phyloP scores from a whole-genome alignment of 768 basidiomycete species.

The Tubosaeta brunneosetosa region DNA sequence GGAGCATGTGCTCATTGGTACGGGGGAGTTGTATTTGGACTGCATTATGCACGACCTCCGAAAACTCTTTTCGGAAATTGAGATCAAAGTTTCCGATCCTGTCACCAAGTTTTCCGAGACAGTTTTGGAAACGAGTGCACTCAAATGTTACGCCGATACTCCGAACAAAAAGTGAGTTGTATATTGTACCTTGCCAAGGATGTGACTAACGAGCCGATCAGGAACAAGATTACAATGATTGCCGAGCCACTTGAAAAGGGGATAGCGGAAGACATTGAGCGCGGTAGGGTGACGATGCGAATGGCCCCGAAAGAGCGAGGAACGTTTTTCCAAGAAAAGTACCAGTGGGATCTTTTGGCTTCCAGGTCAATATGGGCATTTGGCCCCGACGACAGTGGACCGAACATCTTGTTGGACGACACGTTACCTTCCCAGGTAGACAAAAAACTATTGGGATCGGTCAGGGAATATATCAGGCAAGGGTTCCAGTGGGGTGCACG shows the following conservation, averaged over 20 bases:
- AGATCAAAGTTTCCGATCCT: slow-evolving; percentile 99
- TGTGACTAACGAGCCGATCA: slow-evolving; percentile 31
- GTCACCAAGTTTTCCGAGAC: slow-evolving; percentile 99
- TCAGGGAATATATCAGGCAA: slow-evolving; percentile 95
- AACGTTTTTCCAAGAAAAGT: slow-evolving; percentile 93
- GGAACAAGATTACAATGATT: slow-evolving; percentile 98
- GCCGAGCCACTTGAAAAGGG: slow-evolving; percentile 96
- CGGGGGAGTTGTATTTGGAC: slow-evolving; percentile 95
- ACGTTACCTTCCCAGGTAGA: slow-evolving; percentile 96
- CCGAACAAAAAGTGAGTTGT: slow-evolving; percentile 91
- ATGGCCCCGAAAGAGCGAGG: slow-evolving; percentile 96
- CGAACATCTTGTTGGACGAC: slow-evolving; percentile 92
- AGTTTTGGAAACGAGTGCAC: slow-evolving; percentile 92
- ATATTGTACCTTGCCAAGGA: slow-evolving; percentile 4
- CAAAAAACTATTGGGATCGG: slow-evolving; percentile 83
- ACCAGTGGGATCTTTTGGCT: slow-evolving; percentile 97
- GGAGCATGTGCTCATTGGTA: slow-evolving; percentile 95
- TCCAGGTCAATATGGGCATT: slow-evolving; percentile 99
- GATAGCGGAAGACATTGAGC: slow-evolving; percentile 94
- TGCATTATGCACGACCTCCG: slow-evolving; percentile 96
- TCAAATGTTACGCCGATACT: slow-evolving; percentile 99
- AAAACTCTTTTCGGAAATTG: slow-evolving; percentile 91
- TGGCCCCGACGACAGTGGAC: slow-evolving; percentile 92
- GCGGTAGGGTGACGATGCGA: slow-evolving; percentile 87
- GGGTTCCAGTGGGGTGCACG: slow-evolving; percentile 99